Percentiles rank a stretch among this genome's conserved stretches.
Conservation (phyloP, 2,329 filamentous ascomycete genomes). For the Plectosphaerella plurivora region DNA sequence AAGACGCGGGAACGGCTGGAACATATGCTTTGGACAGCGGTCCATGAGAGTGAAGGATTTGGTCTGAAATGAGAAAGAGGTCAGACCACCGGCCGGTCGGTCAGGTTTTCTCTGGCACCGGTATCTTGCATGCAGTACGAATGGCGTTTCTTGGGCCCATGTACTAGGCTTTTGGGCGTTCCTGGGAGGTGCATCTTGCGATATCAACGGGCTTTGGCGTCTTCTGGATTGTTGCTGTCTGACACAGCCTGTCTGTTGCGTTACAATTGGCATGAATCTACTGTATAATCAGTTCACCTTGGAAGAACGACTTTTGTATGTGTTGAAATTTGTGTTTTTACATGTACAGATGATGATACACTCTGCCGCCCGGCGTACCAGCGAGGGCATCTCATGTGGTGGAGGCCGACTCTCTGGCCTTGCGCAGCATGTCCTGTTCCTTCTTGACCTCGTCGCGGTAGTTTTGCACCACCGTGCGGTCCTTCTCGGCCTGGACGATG, state of each 20-base stretch:
- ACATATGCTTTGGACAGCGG: slow-evolving; percentile 74
- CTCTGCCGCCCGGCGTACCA: not conserved
- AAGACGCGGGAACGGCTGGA: slow-evolving; percentile 62
- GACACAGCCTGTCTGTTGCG: too few species aligned
- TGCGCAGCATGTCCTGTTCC: slow-evolving; percentile 50
- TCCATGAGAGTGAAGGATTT: slow-evolving; percentile 89
- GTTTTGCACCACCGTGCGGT: slow-evolving; percentile 49
- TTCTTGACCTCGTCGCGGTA: slow-evolving; percentile 50
- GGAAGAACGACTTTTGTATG: too few species aligned
- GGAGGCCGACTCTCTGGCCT: slow-evolving; percentile 22
- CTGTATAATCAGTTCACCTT: too few species aligned
- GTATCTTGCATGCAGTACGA: too few species aligned
- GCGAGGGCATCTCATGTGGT: not conserved
- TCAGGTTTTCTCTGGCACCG: too few species aligned
- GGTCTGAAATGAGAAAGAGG: slow-evolving; percentile 62
- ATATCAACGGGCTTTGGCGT: too few species aligned
- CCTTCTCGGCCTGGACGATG: slow-evolving; percentile 43
- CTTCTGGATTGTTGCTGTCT: too few species aligned
- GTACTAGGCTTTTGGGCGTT: too few species aligned
- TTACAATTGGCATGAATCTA: too few species aligned
- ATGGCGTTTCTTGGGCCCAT: too few species aligned
- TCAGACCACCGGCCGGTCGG: too few species aligned
- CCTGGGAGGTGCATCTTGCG: too few species aligned
- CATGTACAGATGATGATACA: slow-evolving; percentile 3
- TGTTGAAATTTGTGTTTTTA: not conserved